Evolutionary conservation across 352 stramenopile species (phyloP).

Genomic region (Phytophthora tubulina): DNA sequence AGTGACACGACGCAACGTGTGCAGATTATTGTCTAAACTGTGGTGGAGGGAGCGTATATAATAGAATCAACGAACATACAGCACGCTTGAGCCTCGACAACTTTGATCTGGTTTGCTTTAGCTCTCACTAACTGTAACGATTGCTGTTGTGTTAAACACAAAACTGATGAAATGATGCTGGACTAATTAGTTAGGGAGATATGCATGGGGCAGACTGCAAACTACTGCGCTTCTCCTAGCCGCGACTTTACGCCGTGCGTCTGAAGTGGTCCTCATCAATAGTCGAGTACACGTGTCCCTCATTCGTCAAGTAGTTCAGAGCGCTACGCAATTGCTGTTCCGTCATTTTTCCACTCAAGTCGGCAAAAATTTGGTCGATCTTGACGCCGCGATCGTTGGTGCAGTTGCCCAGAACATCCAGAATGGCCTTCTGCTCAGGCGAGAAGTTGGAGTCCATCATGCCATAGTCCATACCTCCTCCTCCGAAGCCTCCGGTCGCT

Average conservation of each 20-base stretch:
- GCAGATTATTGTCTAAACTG: constrained; percentile 13
- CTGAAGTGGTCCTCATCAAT: constrained; percentile 94
- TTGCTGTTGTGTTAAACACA: too few species aligned
- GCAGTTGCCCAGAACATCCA: constrained; percentile 78
- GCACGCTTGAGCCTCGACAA: background rate
- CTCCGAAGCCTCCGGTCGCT: constrained; percentile 31
- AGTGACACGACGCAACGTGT: constrained; percentile 29
- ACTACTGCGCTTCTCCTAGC: background rate
- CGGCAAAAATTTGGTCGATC: constrained; percentile 81
- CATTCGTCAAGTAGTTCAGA: constrained; percentile 86
- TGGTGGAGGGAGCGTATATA: constrained; percentile 22
- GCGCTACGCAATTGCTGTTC: constrained; percentile 72
- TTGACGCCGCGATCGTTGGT: constrained; percentile 80
- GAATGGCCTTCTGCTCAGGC: constrained; percentile 79
- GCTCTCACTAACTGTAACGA: too few species aligned
- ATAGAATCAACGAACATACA: constrained; percentile 36
- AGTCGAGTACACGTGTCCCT: constrained; percentile 92
- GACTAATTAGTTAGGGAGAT: background rate
- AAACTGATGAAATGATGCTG: background rate
- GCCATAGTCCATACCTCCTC: constrained; percentile 62
- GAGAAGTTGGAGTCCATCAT: constrained; percentile 83
- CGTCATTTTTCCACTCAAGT: constrained; percentile 71
- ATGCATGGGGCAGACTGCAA: background rate
- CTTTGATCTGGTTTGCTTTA: too few species aligned
- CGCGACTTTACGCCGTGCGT: constrained; percentile 68